Conservation (phyloP, 768 basidiomycete genomes). For the Rhizopogon vesiculosus region DNA sequence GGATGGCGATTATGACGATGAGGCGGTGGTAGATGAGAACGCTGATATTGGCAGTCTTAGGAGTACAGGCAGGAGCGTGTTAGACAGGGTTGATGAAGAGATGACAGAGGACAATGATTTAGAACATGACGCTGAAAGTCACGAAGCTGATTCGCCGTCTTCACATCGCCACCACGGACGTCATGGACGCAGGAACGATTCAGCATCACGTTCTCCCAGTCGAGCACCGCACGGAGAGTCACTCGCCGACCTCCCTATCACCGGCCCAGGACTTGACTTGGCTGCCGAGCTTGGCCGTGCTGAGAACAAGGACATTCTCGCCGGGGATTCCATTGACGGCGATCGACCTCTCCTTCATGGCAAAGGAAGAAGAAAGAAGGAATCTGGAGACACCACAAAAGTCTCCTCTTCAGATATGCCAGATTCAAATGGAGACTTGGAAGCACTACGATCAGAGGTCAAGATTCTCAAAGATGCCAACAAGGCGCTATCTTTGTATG, state of each 20-base stretch:
- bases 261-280: constrained; percentile 84
- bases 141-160: constrained; percentile 32
- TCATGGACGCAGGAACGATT: constrained; percentile 50
- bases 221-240: constrained; percentile 62
- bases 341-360: constrained; percentile 40
- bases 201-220: constrained; percentile 43
- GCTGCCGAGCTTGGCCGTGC: constrained; percentile 91
- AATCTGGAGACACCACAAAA: constrained; percentile 25
- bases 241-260: constrained; percentile 81
- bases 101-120: constrained; percentile 37
- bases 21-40: constrained; percentile 24
- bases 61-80: constrained; percentile 51
- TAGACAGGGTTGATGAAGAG: constrained; percentile 62
- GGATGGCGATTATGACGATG: constrained; percentile 32
- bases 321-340: constrained; percentile 49
- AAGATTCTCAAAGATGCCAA: constrained; percentile 94
- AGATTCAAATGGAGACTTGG: constrained; percentile 41
- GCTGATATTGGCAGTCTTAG: constrained; percentile 53
- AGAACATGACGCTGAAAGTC: constrained; percentile 32
- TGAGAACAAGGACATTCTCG: constrained; percentile 79
- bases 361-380: constrained; percentile 44
- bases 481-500: constrained; percentile 91
- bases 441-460: constrained; percentile 78
- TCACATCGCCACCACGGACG: constrained; percentile 39
- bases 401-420: constrained; percentile 30